Evolutionary conservation across 1,284 basidiomycete genomes (phyloP), one percentile per base, ranked within the genome.

Genomic region (Inonotus obliquus): DNA sequence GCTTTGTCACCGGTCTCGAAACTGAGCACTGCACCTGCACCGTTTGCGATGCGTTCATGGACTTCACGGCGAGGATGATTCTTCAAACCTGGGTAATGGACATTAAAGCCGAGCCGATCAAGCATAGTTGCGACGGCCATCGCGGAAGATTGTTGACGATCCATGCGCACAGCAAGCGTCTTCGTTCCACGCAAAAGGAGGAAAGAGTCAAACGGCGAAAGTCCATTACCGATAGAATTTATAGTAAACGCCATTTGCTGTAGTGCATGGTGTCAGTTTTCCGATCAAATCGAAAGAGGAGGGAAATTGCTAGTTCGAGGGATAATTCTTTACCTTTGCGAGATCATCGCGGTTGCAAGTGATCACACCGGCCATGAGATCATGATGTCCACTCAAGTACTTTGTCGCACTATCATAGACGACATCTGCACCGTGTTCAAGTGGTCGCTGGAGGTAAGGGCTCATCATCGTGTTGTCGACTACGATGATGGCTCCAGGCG

Each of bases 391-490:
- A 58, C 91, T 93, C 56, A 99, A 83, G 74, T 98, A 99, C 76
- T 99, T 99, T 45, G 97, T 99, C 10, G 88, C 97, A 63, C 94
- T 96, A 75, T 99, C 97, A 72, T 99, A 99, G 17, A 98, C 96
- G 57, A 99, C 86, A 71, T 99, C 97, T 52, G 91, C 94, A 29
- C 97, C 97, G 64, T 97, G 89, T 71, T 98, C 94, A 57, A 99
- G 83, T 1, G 97, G 97, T 59, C 96, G 81, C 76, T 98, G 96
- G 19, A 99, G 82, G 75, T 98, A 99, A 10, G 97, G 97, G 70
- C 95, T 98, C 96, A 99, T 98, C 97, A 99, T 99, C 65, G 97
- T 99, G 75, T 99, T 99, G 76, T 99, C 97, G 25, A 96, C 94
- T 32, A 98, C 92, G 64, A 98, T 79, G 68, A 96, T 72, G 0